phyloP scores from a whole-genome alignment of 768 basidiomycete species.

The Tulasnella sp. region DNA sequence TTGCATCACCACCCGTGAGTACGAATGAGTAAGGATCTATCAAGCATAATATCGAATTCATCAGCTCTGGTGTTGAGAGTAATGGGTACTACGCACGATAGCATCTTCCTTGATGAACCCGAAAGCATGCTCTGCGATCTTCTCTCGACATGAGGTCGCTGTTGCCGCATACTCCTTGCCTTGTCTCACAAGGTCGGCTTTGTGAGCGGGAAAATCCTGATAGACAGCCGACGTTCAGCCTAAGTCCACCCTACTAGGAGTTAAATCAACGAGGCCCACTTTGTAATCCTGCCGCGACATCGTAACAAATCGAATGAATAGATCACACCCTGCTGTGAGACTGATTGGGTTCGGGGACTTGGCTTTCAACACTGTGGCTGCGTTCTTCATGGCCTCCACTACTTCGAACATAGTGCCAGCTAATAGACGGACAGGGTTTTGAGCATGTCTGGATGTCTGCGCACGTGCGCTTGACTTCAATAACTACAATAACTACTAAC shows the following conservation, averaged over 20 bases:
- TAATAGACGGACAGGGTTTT: conserved; percentile 25
- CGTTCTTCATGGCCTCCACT: conserved; percentile 69
- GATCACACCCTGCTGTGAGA: conserved; percentile 78
- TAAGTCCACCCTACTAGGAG: conserved; percentile 10
- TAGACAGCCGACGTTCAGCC: no score
- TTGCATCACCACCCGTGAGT: conserved; percentile 91
- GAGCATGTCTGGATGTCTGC: background rate
- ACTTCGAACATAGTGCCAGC: conserved; percentile 93
- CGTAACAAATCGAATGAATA: conserved; percentile 85
- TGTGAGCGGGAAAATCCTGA: conserved; percentile 77
- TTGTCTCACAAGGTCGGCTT: conserved; percentile 70
- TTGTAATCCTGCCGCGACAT: conserved; percentile 71
- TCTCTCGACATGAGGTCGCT: conserved; percentile 24
- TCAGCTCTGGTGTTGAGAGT: no score
- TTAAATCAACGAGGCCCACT: conserved; percentile 35
- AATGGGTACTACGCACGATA: conserved; percentile 64
- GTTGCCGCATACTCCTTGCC: conserved; percentile 56
- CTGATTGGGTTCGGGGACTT: conserved; percentile 70
- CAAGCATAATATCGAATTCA: no score
- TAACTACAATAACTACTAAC: conserved; percentile 32
- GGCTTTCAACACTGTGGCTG: conserved; percentile 50
- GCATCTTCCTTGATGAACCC: conserved; percentile 94
- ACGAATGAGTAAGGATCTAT: conserved; percentile 93
- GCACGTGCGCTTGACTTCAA: background rate
- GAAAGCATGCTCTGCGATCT: conserved; percentile 80